Conservation (phyloP, 345 rosid genomes). For the Eucalyptus lansdowneana region DNA sequence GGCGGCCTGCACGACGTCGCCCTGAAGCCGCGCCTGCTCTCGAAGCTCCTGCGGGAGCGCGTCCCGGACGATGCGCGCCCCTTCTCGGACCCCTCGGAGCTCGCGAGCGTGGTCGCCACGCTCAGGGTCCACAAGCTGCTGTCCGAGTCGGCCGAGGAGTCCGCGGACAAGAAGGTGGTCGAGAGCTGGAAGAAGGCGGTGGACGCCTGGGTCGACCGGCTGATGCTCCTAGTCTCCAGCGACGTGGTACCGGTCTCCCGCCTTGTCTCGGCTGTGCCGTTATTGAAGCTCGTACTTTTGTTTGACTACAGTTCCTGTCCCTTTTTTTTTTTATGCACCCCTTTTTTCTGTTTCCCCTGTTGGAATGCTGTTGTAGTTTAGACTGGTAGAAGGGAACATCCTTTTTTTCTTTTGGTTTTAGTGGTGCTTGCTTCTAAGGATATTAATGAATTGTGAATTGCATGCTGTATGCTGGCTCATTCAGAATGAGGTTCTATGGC, state of each 20-base stretch:
- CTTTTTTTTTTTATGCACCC: no score
- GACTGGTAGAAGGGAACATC: neutral
- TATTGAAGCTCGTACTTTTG: neutral
- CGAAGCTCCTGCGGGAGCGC: conserved; percentile 30
- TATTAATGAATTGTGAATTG: neutral
- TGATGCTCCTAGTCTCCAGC: conserved; percentile 29
- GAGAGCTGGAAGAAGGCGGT: conserved; percentile 50
- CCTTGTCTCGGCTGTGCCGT: neutral
- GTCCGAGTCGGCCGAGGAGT: conserved; percentile 19
- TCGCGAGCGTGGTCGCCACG: conserved; percentile 27
- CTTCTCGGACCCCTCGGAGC: conserved; percentile 9
- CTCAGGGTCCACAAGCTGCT: conserved; percentile 41
- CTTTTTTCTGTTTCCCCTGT: neutral
- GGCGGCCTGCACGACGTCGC: conserved; percentile 36
- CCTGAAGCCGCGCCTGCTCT: conserved; percentile 52
- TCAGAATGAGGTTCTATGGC: neutral
- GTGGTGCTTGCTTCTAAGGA: neutral
- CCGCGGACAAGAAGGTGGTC: conserved; percentile 16
- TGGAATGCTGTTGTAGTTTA: neutral
- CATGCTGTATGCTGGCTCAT: neutral
- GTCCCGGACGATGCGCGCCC: conserved; percentile 57
- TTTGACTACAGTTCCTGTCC: neutral
- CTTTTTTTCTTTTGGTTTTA: neutral
- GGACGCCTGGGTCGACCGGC: conserved; percentile 53
- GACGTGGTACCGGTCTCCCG: conserved; percentile 24